Evolutionary conservation across 2,329 filamentous ascomycete species (phyloP).

Genomic region (Penicillium verrucosum): DNA sequence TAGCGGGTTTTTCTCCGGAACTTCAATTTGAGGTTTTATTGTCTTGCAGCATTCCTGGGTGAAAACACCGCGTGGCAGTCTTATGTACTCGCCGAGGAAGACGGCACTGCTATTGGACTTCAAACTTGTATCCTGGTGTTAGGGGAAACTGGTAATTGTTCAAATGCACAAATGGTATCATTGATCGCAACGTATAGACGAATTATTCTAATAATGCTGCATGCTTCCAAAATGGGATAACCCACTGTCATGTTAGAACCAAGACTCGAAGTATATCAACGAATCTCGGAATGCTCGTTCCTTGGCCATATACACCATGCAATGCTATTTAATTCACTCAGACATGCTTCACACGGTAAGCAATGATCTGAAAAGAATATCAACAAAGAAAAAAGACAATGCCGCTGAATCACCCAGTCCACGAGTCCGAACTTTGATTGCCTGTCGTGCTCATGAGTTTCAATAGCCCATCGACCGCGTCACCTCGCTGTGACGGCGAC

Average conservation of each 20-base stretch:
- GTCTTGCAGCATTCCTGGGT: not conserved
- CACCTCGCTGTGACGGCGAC: slow-evolving; percentile 34
- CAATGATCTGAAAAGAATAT: not conserved
- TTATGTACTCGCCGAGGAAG: not conserved
- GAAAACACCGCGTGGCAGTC: not conserved
- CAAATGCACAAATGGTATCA: slow-evolving; percentile 23
- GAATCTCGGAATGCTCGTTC: not conserved
- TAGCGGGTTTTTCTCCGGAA: slow-evolving; percentile 6
- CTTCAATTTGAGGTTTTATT: not conserved
- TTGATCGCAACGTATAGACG: slow-evolving; percentile 17
- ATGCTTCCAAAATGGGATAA: slow-evolving; percentile 8
- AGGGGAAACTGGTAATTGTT: not conserved
- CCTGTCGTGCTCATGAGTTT: slow-evolving; percentile 40
- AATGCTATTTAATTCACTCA: not conserved
- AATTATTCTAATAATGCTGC: slow-evolving; percentile 13
- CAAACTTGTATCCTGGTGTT: not conserved
- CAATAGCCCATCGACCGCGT: slow-evolving; percentile 40
- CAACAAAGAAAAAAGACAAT: slow-evolving; percentile 1
- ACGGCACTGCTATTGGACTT: not conserved
- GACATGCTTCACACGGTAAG: not conserved
- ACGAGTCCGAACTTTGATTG: slow-evolving; percentile 24
- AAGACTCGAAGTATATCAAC: not conserved
- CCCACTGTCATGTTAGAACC: not conserved
- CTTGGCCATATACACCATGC: not conserved
- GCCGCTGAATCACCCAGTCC: slow-evolving; percentile 18